phyloP scores from a whole-genome alignment of 2,329 filamentous ascomycete species.

The Elsinoe necatrix region DNA sequence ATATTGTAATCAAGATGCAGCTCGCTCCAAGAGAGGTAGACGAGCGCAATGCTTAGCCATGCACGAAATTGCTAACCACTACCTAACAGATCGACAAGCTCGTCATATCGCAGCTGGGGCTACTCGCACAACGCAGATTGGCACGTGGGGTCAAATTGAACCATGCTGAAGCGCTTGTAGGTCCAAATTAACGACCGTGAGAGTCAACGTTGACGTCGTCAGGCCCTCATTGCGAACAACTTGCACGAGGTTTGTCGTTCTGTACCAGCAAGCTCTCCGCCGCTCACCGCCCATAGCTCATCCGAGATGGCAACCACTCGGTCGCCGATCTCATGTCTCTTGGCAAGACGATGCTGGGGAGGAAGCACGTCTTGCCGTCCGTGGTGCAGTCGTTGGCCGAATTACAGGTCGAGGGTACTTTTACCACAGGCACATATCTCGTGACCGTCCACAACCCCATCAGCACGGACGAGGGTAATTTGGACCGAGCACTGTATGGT shows the following conservation, averaged over 20 bases:
- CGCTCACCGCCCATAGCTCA: conserved; percentile 48
- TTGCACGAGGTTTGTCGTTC: conserved; percentile 62
- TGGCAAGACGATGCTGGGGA: conserved; percentile 84
- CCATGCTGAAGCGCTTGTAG: conserved; percentile 75
- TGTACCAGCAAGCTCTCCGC: not conserved
- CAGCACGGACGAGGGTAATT: conserved; percentile 73
- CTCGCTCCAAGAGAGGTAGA: conserved; percentile 30
- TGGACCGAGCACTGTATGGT: conserved; percentile 80
- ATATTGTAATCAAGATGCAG: conserved; percentile 25
- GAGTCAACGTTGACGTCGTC: conserved; percentile 27
- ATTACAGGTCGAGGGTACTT: conserved; percentile 91
- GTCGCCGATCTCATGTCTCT: conserved; percentile 91
- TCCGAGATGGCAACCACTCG: conserved; percentile 88
- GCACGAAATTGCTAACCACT: conserved; percentile 1
- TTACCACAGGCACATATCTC: conserved; percentile 81
- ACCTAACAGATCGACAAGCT: conserved; percentile 79
- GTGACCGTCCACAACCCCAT: conserved; percentile 92
- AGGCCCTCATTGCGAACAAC: conserved; percentile 78
- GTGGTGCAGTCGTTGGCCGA: conserved; percentile 71
- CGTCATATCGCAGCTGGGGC: conserved; percentile 78
- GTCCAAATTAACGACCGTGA: conserved; percentile 21
- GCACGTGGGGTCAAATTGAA: conserved; percentile 84
- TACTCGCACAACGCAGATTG: conserved; percentile 77
- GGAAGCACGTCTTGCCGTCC: conserved; percentile 79
- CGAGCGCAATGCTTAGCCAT: not conserved